Evolutionary conservation across 805 yeast species (phyloP), one percentile per base, ranked within the genome.

Genomic region (Saturnispora sanitii): DNA sequence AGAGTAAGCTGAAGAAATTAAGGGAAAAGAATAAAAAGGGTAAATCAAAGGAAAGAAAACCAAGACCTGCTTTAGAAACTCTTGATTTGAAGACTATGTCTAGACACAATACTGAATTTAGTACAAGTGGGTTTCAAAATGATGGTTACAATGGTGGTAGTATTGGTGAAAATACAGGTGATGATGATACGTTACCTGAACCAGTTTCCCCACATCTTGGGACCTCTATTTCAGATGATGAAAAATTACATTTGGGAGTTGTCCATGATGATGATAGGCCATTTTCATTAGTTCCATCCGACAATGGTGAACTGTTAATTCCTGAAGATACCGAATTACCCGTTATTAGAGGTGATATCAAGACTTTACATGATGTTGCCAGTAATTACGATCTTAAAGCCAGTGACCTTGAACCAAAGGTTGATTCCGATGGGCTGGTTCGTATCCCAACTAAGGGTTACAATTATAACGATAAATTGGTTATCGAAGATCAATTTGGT

Each of bases 401-500:
- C 7, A 49, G 46, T 11, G 60, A 54, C 19, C 45, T 60, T 9
- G 56, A 58, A 23, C 63, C 62, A 6, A 40, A 35, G 11, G 19
- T 47, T 20, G 66, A 65, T 33, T 67, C 63, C 15, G 62, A 60
- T 43, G 64, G 64, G 15, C 55, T 53, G 17, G 17, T 54, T n/a
- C 48, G 60, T 32, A 36, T 54, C 5, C 65, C 66, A 6, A 49
- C 63, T 1, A 58, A 63, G 27, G 80, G 77, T 0, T 82, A 73
- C 57, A 75, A 74, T 35, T 95, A 86, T 50, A 95, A 94, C 20
- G 52, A 65, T 28, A 65, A 71, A 33, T 58, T 88, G 28, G 72
- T 88, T 40, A 68, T 90, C 41, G 98, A 90, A 56, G 92, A 87
- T 59, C 74, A 71, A 42, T 69, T 78, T 36, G 97, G 97, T 41